Conservation (phyloP, 1,284 basidiomycete species). For the Sphagnurus paluster region DNA sequence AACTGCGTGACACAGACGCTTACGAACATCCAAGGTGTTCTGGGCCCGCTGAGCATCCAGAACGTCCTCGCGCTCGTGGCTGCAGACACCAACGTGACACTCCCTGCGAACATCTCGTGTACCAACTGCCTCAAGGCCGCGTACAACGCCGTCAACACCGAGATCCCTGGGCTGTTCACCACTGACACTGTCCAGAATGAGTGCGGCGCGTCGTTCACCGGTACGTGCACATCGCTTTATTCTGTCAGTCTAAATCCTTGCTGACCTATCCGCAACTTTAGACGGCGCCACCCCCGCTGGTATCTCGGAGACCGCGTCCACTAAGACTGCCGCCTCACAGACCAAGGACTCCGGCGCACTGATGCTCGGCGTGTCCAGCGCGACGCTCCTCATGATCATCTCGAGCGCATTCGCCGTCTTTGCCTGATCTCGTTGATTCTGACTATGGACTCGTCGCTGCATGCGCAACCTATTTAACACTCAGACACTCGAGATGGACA, state of each 20-base stretch:
- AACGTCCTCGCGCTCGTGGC: conserved; percentile 6
- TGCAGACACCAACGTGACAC: neutral
- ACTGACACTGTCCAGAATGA: neutral
- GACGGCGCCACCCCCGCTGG: conserved; percentile 14
- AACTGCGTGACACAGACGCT: conserved; percentile 20
- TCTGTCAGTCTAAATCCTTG: neutral
- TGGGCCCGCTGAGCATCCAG: conserved; percentile 10
- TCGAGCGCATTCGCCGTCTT: conserved; percentile 5
- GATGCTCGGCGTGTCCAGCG: conserved; percentile 6
- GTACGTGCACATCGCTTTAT: conserved; percentile 6
- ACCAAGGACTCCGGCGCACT: conserved; percentile 5
- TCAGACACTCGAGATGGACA: no score
- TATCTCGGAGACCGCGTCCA: conserved; percentile 13
- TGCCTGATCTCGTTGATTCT: conserved; percentile 2
- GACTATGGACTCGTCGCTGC: neutral
- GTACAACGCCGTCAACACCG: conserved; percentile 12
- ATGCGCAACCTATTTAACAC: neutral
- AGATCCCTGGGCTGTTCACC: conserved; percentile 7
- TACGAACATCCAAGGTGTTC: conserved; percentile 13
- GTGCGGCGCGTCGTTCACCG: conserved; percentile 17
- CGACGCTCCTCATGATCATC: conserved; percentile 4
- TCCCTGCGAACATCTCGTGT: conserved; percentile 15
- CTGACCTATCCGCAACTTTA: neutral
- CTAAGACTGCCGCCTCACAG: neutral
- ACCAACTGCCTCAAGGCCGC: conserved; percentile 15